Evolutionary conservation across 768 basidiomycete species (phyloP), one percentile per base, ranked within the genome.

Genomic region (Lactarius indigo): DNA sequence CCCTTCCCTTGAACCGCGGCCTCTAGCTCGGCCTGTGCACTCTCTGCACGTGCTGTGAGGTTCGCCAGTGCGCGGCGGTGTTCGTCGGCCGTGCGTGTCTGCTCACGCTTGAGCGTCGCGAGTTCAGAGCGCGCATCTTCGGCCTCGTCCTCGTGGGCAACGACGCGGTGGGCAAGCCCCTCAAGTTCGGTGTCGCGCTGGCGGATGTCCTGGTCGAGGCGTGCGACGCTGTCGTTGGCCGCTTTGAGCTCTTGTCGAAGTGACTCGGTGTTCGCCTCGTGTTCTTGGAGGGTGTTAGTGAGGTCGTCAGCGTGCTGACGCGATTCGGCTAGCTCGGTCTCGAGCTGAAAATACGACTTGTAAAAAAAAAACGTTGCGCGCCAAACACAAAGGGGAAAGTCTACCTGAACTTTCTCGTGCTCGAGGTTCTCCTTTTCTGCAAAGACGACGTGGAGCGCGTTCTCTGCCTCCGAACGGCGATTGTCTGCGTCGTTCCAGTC

Each of bases 401-500:
- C 62, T 35, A 70, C 70, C 68, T 70, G 59, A 3, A 15, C 64
- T 26, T 61, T 70, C 39, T 69, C 70, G 33, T 57, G 82, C 72
- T 88, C 86, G 17, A 86, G 72, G 18, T 78, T 79, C 41, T 86
- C 85, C 71, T 82, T 86, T 35, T 78, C 74, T 5, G 78, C 77
- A 79, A 80, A 84, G 3, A 83, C 70, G 63, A 86, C 84, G 57
- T 86, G 81, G 23, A 86, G 66, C 63, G 88, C 82, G 30, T 74
- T 75, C 68, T 89, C 87, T 1, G 89, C 75, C 63, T 87, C 85
- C 28, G 75, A 76, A 69, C 79, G 83, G 74, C 77, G 81, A 71
- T 83, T 84, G 72, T 88, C 87, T 65, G 74, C 78, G 55, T 86
- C 83, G 31, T 79, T 81, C 81, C 82, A 86, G 60, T 87, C 85